Conservation (phyloP, 208 protist species). For the Acanthamoeba pearcei region DNA sequence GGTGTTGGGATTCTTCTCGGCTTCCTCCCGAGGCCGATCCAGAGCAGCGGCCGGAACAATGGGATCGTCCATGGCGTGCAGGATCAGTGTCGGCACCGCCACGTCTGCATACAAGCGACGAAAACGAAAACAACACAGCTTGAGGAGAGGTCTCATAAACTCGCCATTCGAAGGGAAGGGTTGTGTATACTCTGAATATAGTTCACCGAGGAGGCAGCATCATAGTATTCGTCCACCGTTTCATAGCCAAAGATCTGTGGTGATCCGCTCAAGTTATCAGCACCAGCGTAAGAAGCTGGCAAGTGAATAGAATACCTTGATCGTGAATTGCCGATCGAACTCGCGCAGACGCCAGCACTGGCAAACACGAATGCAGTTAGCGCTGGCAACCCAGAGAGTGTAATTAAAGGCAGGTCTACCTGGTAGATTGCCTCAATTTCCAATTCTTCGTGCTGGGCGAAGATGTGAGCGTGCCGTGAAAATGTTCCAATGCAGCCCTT, state of each 20-base stretch:
- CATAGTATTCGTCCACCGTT: constrained; percentile 48
- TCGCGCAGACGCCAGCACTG: constrained; percentile 56
- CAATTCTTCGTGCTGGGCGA: constrained; percentile 4
- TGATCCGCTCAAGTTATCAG: neutral
- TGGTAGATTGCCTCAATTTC: neutral
- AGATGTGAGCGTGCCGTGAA: neutral
- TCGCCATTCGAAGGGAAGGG: neutral
- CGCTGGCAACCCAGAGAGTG: neutral
- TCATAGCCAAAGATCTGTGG: constrained; percentile 21
- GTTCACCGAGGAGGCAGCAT: constrained; percentile 31
- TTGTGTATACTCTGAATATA: constrained; percentile 18
- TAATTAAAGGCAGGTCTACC: neutral
- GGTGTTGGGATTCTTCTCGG: constrained; percentile 21
- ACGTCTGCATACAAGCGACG: neutral
- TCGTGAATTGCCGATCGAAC: constrained; percentile 41
- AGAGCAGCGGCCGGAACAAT: constrained; percentile 1
- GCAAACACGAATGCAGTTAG: neutral
- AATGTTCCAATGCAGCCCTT: constrained; percentile 50
- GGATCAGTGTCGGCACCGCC: constrained; percentile 12
- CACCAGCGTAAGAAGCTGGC: neutral
- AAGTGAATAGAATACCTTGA: neutral
- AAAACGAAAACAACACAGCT: no score
- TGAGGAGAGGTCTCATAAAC: no score
- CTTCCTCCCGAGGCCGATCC: neutral
- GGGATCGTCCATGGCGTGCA: constrained; percentile 63